Evolutionary conservation across 345 rosid species (phyloP).

Genomic region (Cardamine chenopodiifolia): DNA sequence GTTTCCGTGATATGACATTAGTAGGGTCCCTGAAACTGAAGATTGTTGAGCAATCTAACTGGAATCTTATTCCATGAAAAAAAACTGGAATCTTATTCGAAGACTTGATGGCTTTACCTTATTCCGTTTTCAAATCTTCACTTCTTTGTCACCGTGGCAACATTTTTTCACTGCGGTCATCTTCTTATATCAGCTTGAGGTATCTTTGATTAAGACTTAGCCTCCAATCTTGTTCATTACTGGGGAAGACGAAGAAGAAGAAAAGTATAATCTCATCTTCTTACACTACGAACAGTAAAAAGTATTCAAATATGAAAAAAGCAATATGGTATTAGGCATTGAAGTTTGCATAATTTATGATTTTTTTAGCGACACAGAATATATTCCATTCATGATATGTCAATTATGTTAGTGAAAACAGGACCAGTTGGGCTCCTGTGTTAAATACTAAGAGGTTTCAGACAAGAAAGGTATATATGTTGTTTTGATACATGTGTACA

Average conservation of each 20-base stretch:
- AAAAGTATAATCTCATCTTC: slow-evolving; percentile 23
- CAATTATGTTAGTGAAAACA: slow-evolving; percentile 10
- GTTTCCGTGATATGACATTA: slow-evolving; percentile 27
- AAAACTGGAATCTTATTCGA: slow-evolving; percentile 36
- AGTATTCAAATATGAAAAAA: background rate
- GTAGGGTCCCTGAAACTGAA: slow-evolving; percentile 34
- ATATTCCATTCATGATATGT: slow-evolving; percentile 8
- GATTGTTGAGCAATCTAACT: slow-evolving; percentile 39
- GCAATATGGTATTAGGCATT: background rate
- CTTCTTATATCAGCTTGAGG: slow-evolving; percentile 2
- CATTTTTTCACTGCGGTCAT: background rate
- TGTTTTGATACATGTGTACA: slow-evolving; percentile 17
- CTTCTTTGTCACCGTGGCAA: slow-evolving; percentile 17
- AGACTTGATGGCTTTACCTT: slow-evolving; percentile 30
- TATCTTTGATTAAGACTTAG: background rate
- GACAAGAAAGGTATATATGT: slow-evolving; percentile 33
- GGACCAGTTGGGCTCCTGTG: background rate
- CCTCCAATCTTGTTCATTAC: slow-evolving; percentile 4
- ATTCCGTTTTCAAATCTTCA: background rate
- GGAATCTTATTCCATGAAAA: slow-evolving; percentile 43
- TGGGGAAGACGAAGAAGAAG: slow-evolving; percentile 3
- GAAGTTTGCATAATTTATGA: background rate
- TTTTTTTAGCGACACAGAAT: background rate
- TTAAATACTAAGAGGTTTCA: slow-evolving; percentile 16
- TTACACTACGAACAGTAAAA: slow-evolving; percentile 7